These are phyloP conservation scores for Conoideocrella luteorostrata DNA, from an alignment of 2,329 filamentous ascomycete species.

Conservation along the genomic window DNA sequence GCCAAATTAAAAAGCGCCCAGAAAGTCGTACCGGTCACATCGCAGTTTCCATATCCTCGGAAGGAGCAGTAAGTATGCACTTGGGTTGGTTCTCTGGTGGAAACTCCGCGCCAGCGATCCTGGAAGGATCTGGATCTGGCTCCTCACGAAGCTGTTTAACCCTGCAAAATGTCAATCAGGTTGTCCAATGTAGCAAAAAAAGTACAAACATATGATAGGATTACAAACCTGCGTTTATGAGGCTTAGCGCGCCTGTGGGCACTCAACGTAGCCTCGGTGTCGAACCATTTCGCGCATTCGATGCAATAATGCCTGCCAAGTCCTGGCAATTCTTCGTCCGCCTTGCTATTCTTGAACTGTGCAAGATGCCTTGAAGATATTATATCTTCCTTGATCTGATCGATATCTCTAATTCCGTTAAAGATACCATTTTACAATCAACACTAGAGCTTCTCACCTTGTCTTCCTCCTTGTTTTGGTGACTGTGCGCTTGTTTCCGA, in stretches of 20 bases:
- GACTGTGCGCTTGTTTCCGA: conserved; percentile 58
- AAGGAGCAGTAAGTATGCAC: not conserved
- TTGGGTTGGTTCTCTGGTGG: conserved; percentile 54
- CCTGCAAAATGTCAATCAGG: conserved; percentile 36
- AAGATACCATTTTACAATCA: not conserved
- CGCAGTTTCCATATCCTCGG: not conserved
- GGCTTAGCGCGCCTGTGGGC: conserved; percentile 81
- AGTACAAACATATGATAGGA: not conserved
- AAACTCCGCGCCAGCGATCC: conserved; percentile 75
- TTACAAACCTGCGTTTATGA: conserved; percentile 72
- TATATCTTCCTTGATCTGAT: conserved; percentile 84
- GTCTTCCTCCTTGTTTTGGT: conserved; percentile 69
- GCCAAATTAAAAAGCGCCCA: too few species aligned
- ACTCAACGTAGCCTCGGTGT: conserved; percentile 69
- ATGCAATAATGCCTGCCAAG: conserved; percentile 82
- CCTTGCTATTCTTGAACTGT: conserved; percentile 72
- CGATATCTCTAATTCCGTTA: conserved; percentile 67
- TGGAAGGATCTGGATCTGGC: conserved; percentile 80
- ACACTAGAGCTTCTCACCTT: conserved; percentile 40
- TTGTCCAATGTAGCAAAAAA: not conserved
- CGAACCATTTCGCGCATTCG: conserved; percentile 95
- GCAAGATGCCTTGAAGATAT: conserved; percentile 71
- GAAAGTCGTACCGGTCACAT: too few species aligned
- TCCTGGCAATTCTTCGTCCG: conserved; percentile 78
- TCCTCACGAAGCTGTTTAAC: conserved; percentile 76